phyloP scores from a whole-genome alignment of 768 basidiomycete species.

The Russula earlei region DNA sequence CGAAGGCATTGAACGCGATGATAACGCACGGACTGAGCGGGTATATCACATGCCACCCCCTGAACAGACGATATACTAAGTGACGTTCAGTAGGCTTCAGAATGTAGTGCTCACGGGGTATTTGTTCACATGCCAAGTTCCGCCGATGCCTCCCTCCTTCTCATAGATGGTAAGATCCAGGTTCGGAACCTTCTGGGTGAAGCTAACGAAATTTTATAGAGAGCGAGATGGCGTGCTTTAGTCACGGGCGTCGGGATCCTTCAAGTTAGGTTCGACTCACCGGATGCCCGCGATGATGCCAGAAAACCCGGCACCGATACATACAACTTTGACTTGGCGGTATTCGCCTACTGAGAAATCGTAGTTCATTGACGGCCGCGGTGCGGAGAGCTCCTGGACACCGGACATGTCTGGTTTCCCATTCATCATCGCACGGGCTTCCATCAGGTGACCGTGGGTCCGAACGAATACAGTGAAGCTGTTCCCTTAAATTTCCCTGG shows the following conservation, averaged over 20 bases:
- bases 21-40: slow-evolving; percentile 10
- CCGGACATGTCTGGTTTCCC: background rate
- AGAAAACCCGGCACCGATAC: slow-evolving; percentile 51
- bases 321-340: slow-evolving; percentile 44
- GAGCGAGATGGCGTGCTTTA: too few relatives aligned
- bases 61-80: background rate
- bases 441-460: too few relatives aligned
- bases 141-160: slow-evolving; percentile 48
- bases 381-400: background rate
- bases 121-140: slow-evolving; percentile 47
- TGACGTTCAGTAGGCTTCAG: background rate
- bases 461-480: too few relatives aligned
- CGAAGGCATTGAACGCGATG: too few relatives aligned
- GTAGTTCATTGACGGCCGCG: background rate
- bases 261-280: slow-evolving; percentile 23
- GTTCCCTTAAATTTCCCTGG: too few relatives aligned
- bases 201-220: slow-evolving; percentile 26
- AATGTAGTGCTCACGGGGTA: slow-evolving; percentile 9
- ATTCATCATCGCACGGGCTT: too few relatives aligned
- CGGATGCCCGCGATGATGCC: slow-evolving; percentile 52
- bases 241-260: too few relatives aligned
- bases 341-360: slow-evolving; percentile 43
- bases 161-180: slow-evolving; percentile 51
- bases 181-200: slow-evolving; percentile 44
- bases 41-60: slow-evolving; percentile 16